Base-by-base conservation (phyloP, 352 stramenopile genomes). In the Globisporangium nagaii region DNA sequence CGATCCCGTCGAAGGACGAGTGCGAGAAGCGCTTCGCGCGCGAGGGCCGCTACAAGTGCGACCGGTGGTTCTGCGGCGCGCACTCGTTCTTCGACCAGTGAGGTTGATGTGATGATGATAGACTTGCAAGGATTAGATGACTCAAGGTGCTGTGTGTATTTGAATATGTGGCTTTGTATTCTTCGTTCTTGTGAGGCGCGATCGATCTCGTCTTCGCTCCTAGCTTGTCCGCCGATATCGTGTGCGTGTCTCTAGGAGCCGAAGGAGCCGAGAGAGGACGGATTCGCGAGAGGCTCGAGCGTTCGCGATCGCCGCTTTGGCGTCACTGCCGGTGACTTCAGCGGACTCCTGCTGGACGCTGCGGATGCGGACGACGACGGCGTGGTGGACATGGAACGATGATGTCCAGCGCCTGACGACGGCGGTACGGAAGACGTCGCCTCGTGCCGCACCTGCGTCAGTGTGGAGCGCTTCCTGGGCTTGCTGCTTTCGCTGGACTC, bases 41-140 rank as follows among this genome's bases (percentile, higher is more conserved):
- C 34, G 71, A 88, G 48, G 73, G 66, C 19, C 71, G 69, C 35
- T 75, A 90, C 71, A 86, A 86, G 60, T 92, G 81, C 60, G 81
- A 90, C 40, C 59, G 68, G 15, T 90, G 78, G 77, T 83, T 90
- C 47, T 92, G 81, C 41, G 81, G 79, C 52, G 57, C 66, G 36
- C 64, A 65, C 20, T 88, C 79, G 28, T 61, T 87, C 36, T 20
- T 66, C 30, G 28, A 12, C 27, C 30, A 50, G 43, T 50, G 27
- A 50, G 2, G 25, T 17, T 20, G 17, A 37, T 20, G 4, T 25
- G 42, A 24, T 25, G 25, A 25, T 17, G 43, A 50, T 50, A 50
- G 43, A 50, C 27, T n/a, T n/a, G n/a, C 17, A 49, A 36, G 43
- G 19, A 20, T 1, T 17, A 27, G 17, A 22, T n/a, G n/a, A n/a